Conservation (phyloP, 768 basidiomycete species). For the Termitomyces sp. region DNA sequence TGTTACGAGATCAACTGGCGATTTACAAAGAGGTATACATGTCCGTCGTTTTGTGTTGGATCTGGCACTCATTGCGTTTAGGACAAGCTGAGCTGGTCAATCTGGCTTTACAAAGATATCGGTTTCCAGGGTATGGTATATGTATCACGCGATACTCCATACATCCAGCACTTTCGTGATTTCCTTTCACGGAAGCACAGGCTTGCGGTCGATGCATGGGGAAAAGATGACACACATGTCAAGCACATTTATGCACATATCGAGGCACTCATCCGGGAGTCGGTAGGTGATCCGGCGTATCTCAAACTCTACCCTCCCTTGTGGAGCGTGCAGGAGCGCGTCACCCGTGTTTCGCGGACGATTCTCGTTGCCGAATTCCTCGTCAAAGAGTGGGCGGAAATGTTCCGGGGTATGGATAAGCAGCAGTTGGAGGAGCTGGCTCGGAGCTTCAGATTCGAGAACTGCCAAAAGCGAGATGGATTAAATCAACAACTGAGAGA, state of each 20-base stretch:
- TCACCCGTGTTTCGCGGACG: conserved; percentile 56
- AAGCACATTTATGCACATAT: conserved; percentile 60
- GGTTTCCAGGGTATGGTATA: conserved; percentile 87
- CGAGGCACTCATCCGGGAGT: conserved; percentile 54
- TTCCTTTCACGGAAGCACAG: conserved; percentile 78
- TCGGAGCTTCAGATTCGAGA: conserved; percentile 65
- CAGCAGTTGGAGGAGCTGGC: conserved; percentile 67
- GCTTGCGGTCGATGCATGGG: conserved; percentile 76
- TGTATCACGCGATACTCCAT: conserved; percentile 60
- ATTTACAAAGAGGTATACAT: conserved; percentile 64
- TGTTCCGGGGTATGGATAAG: conserved; percentile 54
- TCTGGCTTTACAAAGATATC: conserved; percentile 86
- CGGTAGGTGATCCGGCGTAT: conserved; percentile 32
- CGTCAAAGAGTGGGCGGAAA: conserved; percentile 68
- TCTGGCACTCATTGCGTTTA: conserved; percentile 64
- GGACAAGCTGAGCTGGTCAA: conserved; percentile 73
- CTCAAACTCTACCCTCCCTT: conserved; percentile 56
- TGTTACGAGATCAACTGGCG: conserved; percentile 68
- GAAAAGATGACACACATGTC: conserved; percentile 59
- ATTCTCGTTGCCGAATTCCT: conserved; percentile 70
- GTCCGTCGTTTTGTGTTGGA: conserved; percentile 55
- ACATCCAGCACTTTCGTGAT: conserved; percentile 60
- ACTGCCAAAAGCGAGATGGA: conserved; percentile 64
- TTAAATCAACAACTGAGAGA: conserved; percentile 52
- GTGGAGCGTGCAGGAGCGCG: conserved; percentile 55